phyloP scores from a whole-genome alignment of 164 flowering plant species.

The Dillenia turbinata region DNA sequence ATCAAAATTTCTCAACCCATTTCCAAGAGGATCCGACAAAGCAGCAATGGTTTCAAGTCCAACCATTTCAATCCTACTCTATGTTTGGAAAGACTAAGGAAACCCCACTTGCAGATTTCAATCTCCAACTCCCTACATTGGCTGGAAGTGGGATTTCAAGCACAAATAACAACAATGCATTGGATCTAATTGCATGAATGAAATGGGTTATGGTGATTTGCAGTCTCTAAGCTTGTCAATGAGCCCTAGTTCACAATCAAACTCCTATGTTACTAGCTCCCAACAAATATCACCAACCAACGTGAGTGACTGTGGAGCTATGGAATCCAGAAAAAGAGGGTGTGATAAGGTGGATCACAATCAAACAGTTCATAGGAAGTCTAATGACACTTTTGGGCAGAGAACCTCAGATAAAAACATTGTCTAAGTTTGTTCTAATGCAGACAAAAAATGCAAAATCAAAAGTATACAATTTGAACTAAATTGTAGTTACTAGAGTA shows the following conservation, averaged over 20 bases:
- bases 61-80: conserved; percentile 28
- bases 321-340: conserved; percentile 56
- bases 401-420: conserved; percentile 72
- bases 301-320: conserved; percentile 21
- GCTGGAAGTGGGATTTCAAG: conserved; percentile 15
- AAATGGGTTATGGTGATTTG: conserved; percentile 40
- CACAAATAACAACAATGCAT: conserved; percentile 21
- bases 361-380: conserved; percentile 62
- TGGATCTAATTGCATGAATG: conserved; percentile 26
- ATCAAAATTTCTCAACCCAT: conserved; percentile 21
- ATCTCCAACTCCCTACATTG: conserved; percentile 18
- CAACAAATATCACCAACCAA: conserved; percentile 32
- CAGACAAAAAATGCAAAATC: too few relatives aligned
- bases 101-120: conserved; percentile 18
- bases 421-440: too few relatives aligned
- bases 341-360: conserved; percentile 37
- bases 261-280: conserved; percentile 37
- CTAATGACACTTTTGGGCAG: conserved; percentile 75
- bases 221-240: conserved; percentile 65
- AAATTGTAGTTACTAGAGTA: too few relatives aligned
- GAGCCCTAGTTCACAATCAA: conserved; percentile 68
- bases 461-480: too few relatives aligned
- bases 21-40: conserved; percentile 20
- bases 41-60: conserved; percentile 25
- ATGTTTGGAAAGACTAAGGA: conserved; percentile 16